phyloP scores from a whole-genome alignment of 1,284 basidiomycete species.

The Sporisorium reilianum region DNA sequence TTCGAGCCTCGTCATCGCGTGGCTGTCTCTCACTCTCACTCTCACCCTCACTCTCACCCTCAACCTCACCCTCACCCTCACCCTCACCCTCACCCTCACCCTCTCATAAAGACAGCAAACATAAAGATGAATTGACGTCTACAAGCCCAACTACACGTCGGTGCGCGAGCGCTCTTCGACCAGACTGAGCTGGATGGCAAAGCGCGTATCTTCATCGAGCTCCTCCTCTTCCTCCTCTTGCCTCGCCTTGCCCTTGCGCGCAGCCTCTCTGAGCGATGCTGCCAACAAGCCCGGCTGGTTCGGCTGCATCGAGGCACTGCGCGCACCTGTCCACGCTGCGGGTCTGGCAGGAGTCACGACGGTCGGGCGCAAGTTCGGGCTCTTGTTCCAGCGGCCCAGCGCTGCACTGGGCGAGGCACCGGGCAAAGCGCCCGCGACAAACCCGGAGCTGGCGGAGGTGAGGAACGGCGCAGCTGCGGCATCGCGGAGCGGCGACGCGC shows the following conservation, averaged over 20 bases:
- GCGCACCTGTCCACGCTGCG: constrained; percentile 6
- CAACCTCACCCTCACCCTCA: no score
- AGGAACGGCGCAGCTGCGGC: no score
- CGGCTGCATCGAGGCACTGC: neutral
- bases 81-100: no score
- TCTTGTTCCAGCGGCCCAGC: constrained; percentile 22
- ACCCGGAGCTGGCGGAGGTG: constrained; percentile 12
- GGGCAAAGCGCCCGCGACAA: neutral
- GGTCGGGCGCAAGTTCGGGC: constrained; percentile 23
- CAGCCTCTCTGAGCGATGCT: constrained; percentile 14
- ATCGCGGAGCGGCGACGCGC: constrained; percentile 10
- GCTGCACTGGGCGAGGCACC: neutral
- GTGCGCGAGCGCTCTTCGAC: constrained; percentile 54
- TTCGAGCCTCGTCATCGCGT: no score
- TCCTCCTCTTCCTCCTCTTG: constrained; percentile 6
- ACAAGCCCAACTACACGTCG: no score
- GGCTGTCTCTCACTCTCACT: no score
- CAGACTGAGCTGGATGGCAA: constrained; percentile 62
- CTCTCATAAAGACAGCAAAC: no score
- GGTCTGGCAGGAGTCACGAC: no score
- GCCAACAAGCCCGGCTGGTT: constrained; percentile 15
- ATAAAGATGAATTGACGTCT: no score
- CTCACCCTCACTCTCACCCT: no score
- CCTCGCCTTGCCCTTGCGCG: constrained; percentile 10
- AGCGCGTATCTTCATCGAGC: constrained; percentile 56